These are phyloP conservation scores for Solanum boliviense DNA, from an alignment of 257 asterid genomes.

Conservation along the genomic window DNA sequence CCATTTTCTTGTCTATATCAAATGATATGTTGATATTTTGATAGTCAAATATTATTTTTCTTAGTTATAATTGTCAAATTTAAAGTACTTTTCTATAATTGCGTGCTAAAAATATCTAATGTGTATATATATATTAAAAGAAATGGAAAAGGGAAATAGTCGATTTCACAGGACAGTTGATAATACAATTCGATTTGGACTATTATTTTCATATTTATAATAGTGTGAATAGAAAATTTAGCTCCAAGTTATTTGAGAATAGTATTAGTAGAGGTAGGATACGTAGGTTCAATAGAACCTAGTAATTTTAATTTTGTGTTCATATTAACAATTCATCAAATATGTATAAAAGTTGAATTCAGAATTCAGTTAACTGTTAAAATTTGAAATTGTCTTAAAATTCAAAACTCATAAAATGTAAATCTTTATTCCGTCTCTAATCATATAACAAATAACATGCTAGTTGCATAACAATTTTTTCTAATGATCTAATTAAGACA, in stretches of 20 bases:
- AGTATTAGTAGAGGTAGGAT: not conserved
- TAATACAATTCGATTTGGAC: not conserved
- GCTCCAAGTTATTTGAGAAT: not conserved
- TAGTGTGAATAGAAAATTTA: not conserved
- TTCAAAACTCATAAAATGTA: not conserved
- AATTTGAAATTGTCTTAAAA: not conserved
- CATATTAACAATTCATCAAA: not conserved
- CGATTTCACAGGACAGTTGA: not conserved
- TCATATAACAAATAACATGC: not conserved
- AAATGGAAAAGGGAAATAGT: not conserved
- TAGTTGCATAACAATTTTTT: not conserved
- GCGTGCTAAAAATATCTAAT: not conserved
- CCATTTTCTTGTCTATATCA: not conserved
- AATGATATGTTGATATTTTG: not conserved
- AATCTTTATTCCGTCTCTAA: not conserved
- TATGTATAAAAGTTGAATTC: not conserved
- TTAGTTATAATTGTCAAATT: not conserved
- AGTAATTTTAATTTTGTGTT: not conserved
- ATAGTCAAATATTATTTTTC: not conserved
- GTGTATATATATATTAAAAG: not conserved
- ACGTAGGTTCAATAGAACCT: not conserved
- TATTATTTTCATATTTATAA: not conserved
- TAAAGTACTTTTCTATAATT: not conserved
- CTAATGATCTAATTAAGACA: not conserved
- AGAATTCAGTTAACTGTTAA: not conserved